Percentiles rank a stretch among this genome's conserved stretches.
phyloP scores from a whole-genome alignment of 2,329 filamentous ascomycete genomes.

The Ceratocystis diversiconidia region DNA sequence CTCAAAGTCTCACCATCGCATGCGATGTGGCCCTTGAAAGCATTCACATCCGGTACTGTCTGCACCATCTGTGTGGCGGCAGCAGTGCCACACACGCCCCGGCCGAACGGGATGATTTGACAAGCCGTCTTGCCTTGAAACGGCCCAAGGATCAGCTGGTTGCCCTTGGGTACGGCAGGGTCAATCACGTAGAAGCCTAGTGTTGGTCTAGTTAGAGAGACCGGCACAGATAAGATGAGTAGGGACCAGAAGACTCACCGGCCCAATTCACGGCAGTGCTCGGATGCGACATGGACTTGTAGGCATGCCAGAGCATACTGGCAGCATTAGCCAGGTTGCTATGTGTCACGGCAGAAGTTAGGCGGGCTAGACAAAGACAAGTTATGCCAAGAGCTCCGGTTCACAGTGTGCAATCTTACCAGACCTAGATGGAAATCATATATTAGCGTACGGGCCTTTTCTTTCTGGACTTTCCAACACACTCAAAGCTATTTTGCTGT shows the following conservation, averaged over 20 bases:
- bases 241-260: slow-evolving; percentile 30
- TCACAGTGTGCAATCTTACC: not conserved
- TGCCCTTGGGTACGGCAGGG: slow-evolving; percentile 22
- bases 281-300: slow-evolving; percentile 54
- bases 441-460: not conserved
- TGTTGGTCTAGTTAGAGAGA: too few species aligned
- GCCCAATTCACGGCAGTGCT: slow-evolving; percentile 64
- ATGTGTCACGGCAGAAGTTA: not conserved
- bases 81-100: slow-evolving; percentile 62
- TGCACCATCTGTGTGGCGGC: slow-evolving; percentile 48
- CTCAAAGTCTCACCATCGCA: slow-evolving; percentile 64
- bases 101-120: slow-evolving; percentile 58
- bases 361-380: not conserved
- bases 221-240: not conserved
- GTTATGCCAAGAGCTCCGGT: not conserved
- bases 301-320: slow-evolving; percentile 65
- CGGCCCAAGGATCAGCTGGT: slow-evolving; percentile 58
- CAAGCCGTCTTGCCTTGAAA: slow-evolving; percentile 73
- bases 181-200: slow-evolving; percentile 62
- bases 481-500: not conserved
- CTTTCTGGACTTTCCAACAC: not conserved
- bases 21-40: slow-evolving; percentile 68
- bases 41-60: slow-evolving; percentile 54
- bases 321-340: slow-evolving; percentile 67
- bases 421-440: not conserved